Conservation (phyloP, 225 moss, liverwort and hornwort species). For the Pseudoscleropodium purum region DNA sequence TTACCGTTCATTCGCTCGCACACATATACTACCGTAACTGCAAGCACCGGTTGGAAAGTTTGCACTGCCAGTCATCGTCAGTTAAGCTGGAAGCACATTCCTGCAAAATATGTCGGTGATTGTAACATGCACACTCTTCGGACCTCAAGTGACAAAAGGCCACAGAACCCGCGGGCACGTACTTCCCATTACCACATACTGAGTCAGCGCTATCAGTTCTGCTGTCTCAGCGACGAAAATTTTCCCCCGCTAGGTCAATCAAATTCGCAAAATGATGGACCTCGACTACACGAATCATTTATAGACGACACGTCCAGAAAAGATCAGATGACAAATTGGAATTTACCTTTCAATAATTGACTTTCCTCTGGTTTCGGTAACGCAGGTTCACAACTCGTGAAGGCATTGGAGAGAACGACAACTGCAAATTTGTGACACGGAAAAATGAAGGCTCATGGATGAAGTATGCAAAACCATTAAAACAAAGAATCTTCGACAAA, state of each 20-base stretch:
- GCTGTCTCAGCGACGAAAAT: not conserved
- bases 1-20: not conserved
- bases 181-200: not conserved
- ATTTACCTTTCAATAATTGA: not conserved
- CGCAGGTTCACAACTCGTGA: not conserved
- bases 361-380: not conserved
- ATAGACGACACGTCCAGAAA: not conserved
- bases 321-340: not conserved
- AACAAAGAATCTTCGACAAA: not conserved
- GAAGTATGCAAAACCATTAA: constrained; percentile 1
- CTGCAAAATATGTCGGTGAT: not conserved
- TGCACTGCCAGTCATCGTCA: not conserved
- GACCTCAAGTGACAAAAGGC: not conserved
- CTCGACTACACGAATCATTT: not conserved
- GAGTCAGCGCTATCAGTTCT: not conserved
- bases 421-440: not conserved
- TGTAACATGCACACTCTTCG: not conserved
- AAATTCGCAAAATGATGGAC: not conserved
- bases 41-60: not conserved
- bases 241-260: not conserved
- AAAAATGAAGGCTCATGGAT: not conserved
- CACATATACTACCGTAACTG: not conserved
- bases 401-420: not conserved
- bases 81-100: not conserved
- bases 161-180: not conserved